phyloP scores from a whole-genome alignment of 1,284 basidiomycete genomes.

The Cryptococcus floricola region DNA sequence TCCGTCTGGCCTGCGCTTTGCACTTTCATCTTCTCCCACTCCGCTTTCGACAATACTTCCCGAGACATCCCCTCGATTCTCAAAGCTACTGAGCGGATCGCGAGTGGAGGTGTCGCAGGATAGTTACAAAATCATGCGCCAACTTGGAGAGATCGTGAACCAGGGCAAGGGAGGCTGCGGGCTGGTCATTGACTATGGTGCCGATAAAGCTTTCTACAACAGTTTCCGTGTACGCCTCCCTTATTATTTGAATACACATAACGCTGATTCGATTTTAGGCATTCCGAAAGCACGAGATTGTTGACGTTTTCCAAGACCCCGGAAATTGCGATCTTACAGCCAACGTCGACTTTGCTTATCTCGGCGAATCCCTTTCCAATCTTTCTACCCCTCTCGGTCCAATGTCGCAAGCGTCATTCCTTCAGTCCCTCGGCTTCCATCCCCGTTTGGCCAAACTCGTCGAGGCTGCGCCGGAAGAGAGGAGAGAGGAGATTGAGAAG shows the following conservation, averaged over 20 bases:
- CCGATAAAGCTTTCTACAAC: constrained; percentile 63
- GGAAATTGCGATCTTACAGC: constrained; percentile 88
- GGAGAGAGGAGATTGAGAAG: constrained; percentile 50
- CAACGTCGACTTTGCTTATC: constrained; percentile 91
- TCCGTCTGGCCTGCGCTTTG: constrained; percentile 58
- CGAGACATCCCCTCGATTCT: constrained; percentile 66
- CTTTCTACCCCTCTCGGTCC: constrained; percentile 59
- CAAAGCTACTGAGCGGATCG: constrained; percentile 61
- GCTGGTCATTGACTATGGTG: constrained; percentile 88
- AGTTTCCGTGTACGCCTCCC: constrained; percentile 68
- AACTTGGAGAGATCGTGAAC: constrained; percentile 61
- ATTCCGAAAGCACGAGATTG: constrained; percentile 81
- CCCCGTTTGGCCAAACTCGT: constrained; percentile 60
- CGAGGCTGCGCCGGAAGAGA: constrained; percentile 54
- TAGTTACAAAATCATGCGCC: constrained; percentile 63
- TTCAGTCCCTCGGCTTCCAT: constrained; percentile 65
- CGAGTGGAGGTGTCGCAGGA: constrained; percentile 74
- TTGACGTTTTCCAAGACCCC: constrained; percentile 78
- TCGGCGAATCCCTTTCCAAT: constrained; percentile 69
- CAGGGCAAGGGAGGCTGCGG: constrained; percentile 62
- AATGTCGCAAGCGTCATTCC: constrained; percentile 65
- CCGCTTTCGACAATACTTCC: constrained; percentile 65
- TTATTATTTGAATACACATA: not conserved
- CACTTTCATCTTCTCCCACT: constrained; percentile 64
- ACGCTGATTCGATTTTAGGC: constrained; percentile 55